A percentile compares a stretch with the other conserved stretches of the same genome.
Conservation (phyloP, 495 filamentous ascomycete species). For the Talaromyces wortmannii region DNA sequence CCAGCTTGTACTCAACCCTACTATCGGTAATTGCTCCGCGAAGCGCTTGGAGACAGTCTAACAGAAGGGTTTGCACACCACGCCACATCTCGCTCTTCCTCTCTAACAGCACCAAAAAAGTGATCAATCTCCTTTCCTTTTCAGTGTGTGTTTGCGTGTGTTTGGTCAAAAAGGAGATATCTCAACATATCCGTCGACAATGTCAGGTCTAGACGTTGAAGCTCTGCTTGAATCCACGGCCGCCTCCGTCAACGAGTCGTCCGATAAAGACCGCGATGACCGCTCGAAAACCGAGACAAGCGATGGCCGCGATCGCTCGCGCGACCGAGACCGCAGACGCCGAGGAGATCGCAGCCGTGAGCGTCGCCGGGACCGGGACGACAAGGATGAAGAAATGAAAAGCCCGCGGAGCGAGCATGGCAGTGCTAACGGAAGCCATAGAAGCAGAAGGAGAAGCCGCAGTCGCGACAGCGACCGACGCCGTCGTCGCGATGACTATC, state of each 20-base stretch:
- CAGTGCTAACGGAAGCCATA: constrained; percentile 73
- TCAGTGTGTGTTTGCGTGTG: constrained; percentile 14
- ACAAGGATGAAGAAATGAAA: constrained; percentile 63
- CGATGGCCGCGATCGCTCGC: constrained; percentile 48
- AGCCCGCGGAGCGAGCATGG: constrained; percentile 72
- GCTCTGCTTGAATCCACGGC: constrained; percentile 89
- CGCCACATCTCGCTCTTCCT: constrained; percentile 15
- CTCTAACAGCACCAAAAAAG: constrained; percentile 40
- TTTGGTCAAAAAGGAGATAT: constrained; percentile 9
- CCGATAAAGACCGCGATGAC: constrained; percentile 49
- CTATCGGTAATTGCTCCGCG: neutral
- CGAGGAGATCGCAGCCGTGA: constrained; percentile 54
- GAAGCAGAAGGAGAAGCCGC: constrained; percentile 75
- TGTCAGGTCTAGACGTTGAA: constrained; percentile 92
- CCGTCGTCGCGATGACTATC: constrained; percentile 64
- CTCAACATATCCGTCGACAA: constrained; percentile 39
- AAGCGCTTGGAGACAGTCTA: neutral
- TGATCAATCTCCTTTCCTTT: constrained; percentile 34
- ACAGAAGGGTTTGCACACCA: constrained; percentile 35
- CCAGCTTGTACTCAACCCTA: neutral
- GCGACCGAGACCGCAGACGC: constrained; percentile 54
- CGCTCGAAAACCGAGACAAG: constrained; percentile 47
- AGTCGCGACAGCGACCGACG: constrained; percentile 75
- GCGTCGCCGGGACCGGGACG: constrained; percentile 58
- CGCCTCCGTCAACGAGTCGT: constrained; percentile 47